Percentiles rank a stretch among this genome's conserved stretches.
These are phyloP conservation scores for Oryza glaberrima DNA, from an alignment of 176 grass and related monocot genomes.

Conservation along the genomic window DNA sequence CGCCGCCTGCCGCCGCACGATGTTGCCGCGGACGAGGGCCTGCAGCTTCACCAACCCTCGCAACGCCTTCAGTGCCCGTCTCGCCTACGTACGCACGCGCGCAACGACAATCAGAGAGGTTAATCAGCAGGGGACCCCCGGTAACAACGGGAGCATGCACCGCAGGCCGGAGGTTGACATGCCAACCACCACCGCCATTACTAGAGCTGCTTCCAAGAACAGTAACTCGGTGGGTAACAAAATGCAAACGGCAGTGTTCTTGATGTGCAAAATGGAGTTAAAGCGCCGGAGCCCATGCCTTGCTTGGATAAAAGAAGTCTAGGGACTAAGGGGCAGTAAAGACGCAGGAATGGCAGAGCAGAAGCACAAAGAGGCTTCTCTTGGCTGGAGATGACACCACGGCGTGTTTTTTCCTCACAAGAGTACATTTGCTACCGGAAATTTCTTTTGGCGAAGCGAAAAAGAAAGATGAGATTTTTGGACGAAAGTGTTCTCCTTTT, in stretches of 20 bases:
- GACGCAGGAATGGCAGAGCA: conserved; percentile 21
- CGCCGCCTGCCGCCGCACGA: conserved; percentile 89
- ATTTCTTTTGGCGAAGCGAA: conserved; percentile 23
- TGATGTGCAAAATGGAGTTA: conserved; percentile 23
- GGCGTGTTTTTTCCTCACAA: neutral
- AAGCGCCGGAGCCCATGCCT: conserved; percentile 36
- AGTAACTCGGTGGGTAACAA: conserved; percentile 32
- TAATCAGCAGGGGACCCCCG: conserved; percentile 33
- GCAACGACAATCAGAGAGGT: conserved; percentile 17
- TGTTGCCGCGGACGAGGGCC: conserved; percentile 93
- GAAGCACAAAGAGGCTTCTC: conserved; percentile 1
- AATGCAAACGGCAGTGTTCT: conserved; percentile 28
- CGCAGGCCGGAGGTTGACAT: conserved; percentile 18
- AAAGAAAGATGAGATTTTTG: neutral
- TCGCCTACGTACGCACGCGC: conserved; percentile 65
- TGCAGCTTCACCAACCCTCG: conserved; percentile 93
- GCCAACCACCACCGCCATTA: conserved; percentile 50
- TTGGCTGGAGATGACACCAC: conserved; percentile 10
- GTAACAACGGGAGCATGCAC: conserved; percentile 29
- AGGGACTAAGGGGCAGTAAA: conserved; percentile 30
- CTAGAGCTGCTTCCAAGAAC: conserved; percentile 44
- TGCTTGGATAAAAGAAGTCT: conserved; percentile 50
- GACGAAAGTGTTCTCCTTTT: neutral
- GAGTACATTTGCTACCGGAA: neutral
- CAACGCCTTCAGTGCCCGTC: conserved; percentile 87